phyloP scores from a whole-genome alignment of 1,139 yeast genomes.

The Kluyveromyces marxianus region DNA sequence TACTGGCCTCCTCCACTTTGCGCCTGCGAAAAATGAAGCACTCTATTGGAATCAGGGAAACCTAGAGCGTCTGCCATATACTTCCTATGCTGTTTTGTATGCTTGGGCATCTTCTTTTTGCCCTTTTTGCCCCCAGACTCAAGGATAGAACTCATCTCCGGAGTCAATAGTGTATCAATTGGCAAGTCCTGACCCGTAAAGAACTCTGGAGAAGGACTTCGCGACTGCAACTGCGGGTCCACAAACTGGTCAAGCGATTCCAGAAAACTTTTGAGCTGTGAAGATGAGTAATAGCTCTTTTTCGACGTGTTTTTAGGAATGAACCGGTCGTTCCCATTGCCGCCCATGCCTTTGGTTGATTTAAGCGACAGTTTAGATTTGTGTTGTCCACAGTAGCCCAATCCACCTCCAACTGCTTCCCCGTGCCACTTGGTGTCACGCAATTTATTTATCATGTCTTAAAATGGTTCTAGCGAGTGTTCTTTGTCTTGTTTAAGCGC shows the following conservation, averaged over 20 bases:
- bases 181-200: constrained; percentile 28
- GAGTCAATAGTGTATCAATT: constrained; percentile 14
- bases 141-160: constrained; percentile 13
- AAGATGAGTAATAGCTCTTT: constrained; percentile 22
- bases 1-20: too few species aligned
- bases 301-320: constrained; percentile 30
- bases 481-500: background rate
- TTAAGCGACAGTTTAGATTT: background rate
- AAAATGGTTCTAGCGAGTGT: too few species aligned
- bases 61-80: constrained; percentile 47
- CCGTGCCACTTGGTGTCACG: background rate
- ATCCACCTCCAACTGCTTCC: background rate
- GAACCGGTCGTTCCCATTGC: constrained; percentile 25
- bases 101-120: constrained; percentile 4
- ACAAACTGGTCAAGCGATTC: constrained; percentile 11
- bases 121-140: constrained; percentile 14
- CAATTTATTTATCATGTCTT: background rate
- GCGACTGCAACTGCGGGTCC: constrained; percentile 9
- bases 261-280: constrained; percentile 15
- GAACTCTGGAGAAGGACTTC: constrained; percentile 22
- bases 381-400: background rate
- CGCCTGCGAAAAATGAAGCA: constrained; percentile 11
- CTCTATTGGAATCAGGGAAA: constrained; percentile 25
- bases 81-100: constrained; percentile 25
- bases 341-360: background rate